These are phyloP conservation scores for Paecilomyces fulvus DNA, from an alignment of 2,329 filamentous ascomycete species.

Conservation along the genomic window DNA sequence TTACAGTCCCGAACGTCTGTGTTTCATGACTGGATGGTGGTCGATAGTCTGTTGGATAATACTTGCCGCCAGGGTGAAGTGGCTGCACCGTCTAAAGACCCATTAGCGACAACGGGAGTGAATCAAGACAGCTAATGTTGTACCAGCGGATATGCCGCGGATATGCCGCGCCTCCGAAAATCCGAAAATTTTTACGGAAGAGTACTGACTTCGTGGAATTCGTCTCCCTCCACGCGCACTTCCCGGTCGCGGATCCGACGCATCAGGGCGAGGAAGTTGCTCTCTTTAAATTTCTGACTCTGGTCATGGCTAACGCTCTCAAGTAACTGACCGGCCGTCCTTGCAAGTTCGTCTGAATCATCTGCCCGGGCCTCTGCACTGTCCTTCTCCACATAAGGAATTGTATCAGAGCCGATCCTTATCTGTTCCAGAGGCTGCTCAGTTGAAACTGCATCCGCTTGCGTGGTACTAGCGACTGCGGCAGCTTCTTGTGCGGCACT, in stretches of 20 bases:
- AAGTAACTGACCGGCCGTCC: constrained; percentile 62
- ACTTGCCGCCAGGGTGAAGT: constrained; percentile 39
- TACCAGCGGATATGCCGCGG: constrained; percentile 30
- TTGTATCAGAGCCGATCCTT: constrained; percentile 37
- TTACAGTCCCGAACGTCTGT: constrained; percentile 1
- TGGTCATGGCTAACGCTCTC: constrained; percentile 60
- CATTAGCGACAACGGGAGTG: constrained; percentile 28
- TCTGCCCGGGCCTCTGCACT: constrained; percentile 24
- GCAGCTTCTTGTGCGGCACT: constrained; percentile 8
- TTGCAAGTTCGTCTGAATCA: constrained; percentile 60
- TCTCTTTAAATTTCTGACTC: constrained; percentile 68
- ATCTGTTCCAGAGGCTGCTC: constrained; percentile 16
- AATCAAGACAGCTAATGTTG: constrained; percentile 18
- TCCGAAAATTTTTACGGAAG: constrained; percentile 29
- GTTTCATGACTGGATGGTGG: constrained; percentile 7
- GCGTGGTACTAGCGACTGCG: constrained; percentile 9
- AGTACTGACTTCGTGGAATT: constrained; percentile 40
- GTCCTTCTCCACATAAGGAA: constrained; percentile 26
- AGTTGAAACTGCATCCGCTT: constrained; percentile 8
- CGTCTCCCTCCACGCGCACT: constrained; percentile 63
- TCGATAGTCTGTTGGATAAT: constrained; percentile 31
- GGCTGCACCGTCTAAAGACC: constrained; percentile 30
- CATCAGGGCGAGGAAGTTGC: constrained; percentile 70
- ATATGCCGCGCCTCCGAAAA: constrained; percentile 26
- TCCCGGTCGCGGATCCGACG: constrained; percentile 63